Conservation (phyloP, 441 rosid genomes). For the Arabidopsis lyrata region DNA sequence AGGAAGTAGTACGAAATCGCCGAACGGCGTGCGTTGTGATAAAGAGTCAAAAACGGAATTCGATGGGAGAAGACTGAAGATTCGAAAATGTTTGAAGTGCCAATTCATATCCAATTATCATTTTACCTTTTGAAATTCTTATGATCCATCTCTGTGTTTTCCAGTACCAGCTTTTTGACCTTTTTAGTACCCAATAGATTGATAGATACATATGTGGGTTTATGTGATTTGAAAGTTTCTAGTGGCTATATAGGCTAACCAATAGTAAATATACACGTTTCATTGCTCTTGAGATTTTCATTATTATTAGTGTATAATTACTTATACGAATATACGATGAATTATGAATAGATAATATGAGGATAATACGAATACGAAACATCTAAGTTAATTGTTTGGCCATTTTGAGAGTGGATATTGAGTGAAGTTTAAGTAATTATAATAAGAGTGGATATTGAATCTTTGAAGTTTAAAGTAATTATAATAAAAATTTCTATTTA, state of each 20-base stretch:
- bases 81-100: conserved; percentile 39
- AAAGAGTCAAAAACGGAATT: conserved; percentile 42
- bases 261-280: too few relatives aligned
- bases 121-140: conserved; percentile 42
- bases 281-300: too few relatives aligned
- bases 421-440: neutral
- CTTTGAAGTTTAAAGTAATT: neutral
- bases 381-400: neutral
- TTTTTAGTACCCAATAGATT: conserved; percentile 26
- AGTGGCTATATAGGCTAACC: too few relatives aligned
- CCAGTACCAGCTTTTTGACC: conserved; percentile 39
- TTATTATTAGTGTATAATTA: too few relatives aligned
- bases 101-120: conserved; percentile 40
- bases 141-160: conserved; percentile 36
- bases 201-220: neutral
- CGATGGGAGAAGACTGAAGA: conserved; percentile 40
- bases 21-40: conserved; percentile 42
- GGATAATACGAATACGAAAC: neutral
- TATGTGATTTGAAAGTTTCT: neutral
- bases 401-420: neutral
- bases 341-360: neutral
- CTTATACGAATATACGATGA: neutral
- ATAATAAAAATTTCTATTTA: neutral
- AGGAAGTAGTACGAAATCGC: conserved; percentile 34
- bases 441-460: neutral